These are phyloP conservation scores for Saprolegnia parasitica DNA, from an alignment of 352 stramenopile genomes.

Conservation along the genomic window DNA sequence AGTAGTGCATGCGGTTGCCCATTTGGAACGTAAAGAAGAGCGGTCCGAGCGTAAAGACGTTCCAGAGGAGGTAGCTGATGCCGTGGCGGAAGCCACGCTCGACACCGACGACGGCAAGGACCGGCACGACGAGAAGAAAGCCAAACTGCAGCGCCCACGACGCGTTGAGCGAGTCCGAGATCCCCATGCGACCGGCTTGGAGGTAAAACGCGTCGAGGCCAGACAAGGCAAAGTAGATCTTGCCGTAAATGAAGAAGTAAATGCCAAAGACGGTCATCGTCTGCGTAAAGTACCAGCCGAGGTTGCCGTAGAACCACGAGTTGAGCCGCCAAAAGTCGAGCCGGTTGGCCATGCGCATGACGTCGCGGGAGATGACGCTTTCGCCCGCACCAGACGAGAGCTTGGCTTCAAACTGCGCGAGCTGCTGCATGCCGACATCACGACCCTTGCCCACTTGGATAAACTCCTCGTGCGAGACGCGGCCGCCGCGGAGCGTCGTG, in stretches of 20 bases:
- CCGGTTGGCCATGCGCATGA: conserved; percentile 18
- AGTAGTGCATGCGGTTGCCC: conserved; percentile 81
- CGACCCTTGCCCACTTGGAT: conserved; percentile 28
- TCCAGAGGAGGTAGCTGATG: conserved; percentile 72
- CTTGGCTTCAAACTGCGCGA: conserved; percentile 28
- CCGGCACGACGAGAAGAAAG: conserved; percentile 83
- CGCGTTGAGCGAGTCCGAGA: conserved; percentile 75
- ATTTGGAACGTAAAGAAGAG: conserved; percentile 88
- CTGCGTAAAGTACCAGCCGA: conserved; percentile 87
- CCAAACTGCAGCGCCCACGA: conserved; percentile 87
- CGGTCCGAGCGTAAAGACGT: conserved; percentile 74
- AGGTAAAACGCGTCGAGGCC: conserved; percentile 80
- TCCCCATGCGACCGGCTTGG: conserved; percentile 83
- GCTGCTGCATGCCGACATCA: conserved; percentile 29
- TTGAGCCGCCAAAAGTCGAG: conserved; percentile 28
- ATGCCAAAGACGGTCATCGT: conserved; percentile 74
- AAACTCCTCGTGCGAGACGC: conserved; percentile 22
- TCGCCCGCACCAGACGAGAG: conserved; percentile 28
- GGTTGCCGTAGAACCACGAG: conserved; percentile 79
- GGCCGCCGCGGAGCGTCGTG: conserved; percentile 20
- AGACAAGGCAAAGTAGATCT: conserved; percentile 82
- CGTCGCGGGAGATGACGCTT: conserved; percentile 22
- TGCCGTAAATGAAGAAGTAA: conserved; percentile 76
- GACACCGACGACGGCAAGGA: conserved; percentile 78
- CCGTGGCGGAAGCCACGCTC: conserved; percentile 81